These are phyloP conservation scores for Capsicum chinense DNA, from an alignment of 257 asterid species.

Conservation along the genomic window DNA sequence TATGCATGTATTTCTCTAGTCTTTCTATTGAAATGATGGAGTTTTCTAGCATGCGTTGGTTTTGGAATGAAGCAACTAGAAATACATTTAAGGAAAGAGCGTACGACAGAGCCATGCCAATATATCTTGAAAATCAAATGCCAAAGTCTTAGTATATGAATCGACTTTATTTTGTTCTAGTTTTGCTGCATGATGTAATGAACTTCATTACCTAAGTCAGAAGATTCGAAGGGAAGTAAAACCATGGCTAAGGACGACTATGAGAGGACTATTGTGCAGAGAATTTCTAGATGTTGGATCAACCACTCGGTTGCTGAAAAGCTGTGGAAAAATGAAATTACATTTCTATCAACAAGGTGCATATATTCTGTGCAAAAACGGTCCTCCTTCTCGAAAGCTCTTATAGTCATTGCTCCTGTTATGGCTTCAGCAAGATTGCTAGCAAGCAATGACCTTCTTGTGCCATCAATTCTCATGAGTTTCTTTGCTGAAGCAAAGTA, in stretches of 20 bases:
- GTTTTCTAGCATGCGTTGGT: conserved; percentile 44
- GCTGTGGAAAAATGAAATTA: conserved; percentile 40
- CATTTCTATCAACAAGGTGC: conserved; percentile 42
- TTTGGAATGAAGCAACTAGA: conserved; percentile 36
- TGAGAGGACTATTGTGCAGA: conserved; percentile 44
- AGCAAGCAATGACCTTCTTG: conserved; percentile 44
- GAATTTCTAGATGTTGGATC: conserved; percentile 44
- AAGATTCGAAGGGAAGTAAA: conserved; percentile 37
- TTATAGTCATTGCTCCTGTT: conserved; percentile 47
- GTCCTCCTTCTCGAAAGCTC: conserved; percentile 48
- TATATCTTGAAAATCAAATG: conserved; percentile 37
- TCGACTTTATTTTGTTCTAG: not conserved
- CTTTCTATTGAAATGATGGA: conserved; percentile 47
- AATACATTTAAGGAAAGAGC: conserved; percentile 43
- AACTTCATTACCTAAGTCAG: conserved; percentile 38
- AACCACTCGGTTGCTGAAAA: conserved; percentile 53
- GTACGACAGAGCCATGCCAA: conserved; percentile 52
- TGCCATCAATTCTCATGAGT: conserved; percentile 48
- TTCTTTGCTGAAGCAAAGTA: conserved; percentile 48
- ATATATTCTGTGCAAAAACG: conserved; percentile 39
- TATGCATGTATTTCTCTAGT: conserved; percentile 43
- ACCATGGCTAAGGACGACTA: conserved; percentile 47
- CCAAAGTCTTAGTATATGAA: not conserved
- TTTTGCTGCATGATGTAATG: not conserved
- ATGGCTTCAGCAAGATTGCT: conserved; percentile 49